These are phyloP conservation scores for Aspergillus vadensis DNA, from an alignment of 2,329 filamentous ascomycete genomes.

Conservation along the genomic window DNA sequence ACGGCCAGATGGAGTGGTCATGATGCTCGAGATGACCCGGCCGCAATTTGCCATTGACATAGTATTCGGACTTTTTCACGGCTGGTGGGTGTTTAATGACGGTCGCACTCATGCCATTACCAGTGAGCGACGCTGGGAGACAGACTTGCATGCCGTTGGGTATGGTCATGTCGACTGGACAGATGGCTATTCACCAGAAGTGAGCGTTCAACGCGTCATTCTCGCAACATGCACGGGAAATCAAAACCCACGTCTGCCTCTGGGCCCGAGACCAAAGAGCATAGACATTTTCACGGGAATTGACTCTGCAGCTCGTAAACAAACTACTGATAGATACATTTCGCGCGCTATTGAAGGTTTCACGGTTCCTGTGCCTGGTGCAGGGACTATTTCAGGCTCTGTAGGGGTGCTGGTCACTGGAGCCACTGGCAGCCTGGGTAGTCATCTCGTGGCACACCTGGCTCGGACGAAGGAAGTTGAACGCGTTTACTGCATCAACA, in stretches of 20 bases:
- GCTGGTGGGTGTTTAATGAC: slow-evolving; percentile 46
- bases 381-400: not conserved
- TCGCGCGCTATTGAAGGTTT: slow-evolving; percentile 27
- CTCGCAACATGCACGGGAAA: slow-evolving; percentile 26
- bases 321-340: slow-evolving; percentile 27
- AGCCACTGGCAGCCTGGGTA: slow-evolving; percentile 44
- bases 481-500: slow-evolving; percentile 52
- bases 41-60: slow-evolving; percentile 34
- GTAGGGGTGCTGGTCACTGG: slow-evolving; percentile 46
- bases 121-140: slow-evolving; percentile 27
- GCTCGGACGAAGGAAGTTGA: slow-evolving; percentile 32
- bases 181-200: slow-evolving; percentile 31
- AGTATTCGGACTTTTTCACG: slow-evolving; percentile 39
- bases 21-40: slow-evolving; percentile 38
- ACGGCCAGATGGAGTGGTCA: slow-evolving; percentile 32
- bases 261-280: not conserved
- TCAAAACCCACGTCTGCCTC: slow-evolving; percentile 9
- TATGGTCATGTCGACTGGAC: slow-evolving; percentile 41
- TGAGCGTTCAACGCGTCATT: slow-evolving; percentile 26
- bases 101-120: slow-evolving; percentile 37
- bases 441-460: slow-evolving; percentile 43
- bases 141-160: slow-evolving; percentile 29
- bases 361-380: not conserved
- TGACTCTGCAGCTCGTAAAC: slow-evolving; percentile 16
- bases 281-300: not conserved